Percentiles rank a stretch among this genome's conserved stretches.
Evolutionary conservation across 768 basidiomycete genomes (phyloP).

Genomic region (Lentinula guzmanii): DNA sequence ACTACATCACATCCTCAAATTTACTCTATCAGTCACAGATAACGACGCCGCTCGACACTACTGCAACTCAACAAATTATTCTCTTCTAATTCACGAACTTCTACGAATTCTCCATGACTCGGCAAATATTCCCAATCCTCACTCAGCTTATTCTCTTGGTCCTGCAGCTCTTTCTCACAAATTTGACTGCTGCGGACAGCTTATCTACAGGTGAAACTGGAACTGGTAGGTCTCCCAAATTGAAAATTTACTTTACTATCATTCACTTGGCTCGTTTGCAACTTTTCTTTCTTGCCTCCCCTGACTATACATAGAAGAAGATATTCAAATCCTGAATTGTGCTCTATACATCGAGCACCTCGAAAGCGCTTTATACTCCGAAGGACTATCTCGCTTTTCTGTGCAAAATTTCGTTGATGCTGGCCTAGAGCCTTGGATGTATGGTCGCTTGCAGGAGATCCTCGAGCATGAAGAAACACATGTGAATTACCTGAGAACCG

Average conservation of each 20-base stretch:
- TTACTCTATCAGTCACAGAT: too few species aligned
- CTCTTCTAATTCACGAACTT: background rate
- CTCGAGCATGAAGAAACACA: constrained; percentile 49
- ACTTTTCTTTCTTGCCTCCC: background rate
- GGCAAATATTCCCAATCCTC: background rate
- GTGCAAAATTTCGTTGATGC: constrained; percentile 36
- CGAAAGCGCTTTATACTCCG: constrained; percentile 37
- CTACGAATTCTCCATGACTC: background rate
- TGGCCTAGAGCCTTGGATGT: constrained; percentile 44
- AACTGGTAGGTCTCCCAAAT: too few species aligned
- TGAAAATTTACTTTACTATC: too few species aligned
- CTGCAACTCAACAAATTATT: background rate
- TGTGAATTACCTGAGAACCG: constrained; percentile 45
- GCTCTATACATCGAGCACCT: constrained; percentile 45
- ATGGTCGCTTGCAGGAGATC: constrained; percentile 47
- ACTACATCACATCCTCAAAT: too few species aligned
- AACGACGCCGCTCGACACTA: too few species aligned
- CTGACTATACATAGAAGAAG: constrained; percentile 2
- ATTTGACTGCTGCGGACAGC: background rate
- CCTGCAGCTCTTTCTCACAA: background rate
- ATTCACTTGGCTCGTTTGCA: too few species aligned
- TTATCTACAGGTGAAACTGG: background rate
- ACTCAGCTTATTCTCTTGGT: background rate
- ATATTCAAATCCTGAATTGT: constrained; percentile 34
- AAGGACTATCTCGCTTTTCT: constrained; percentile 38